A percentile compares a stretch with the other conserved stretches of the same genome.
Evolutionary conservation across 2,329 filamentous ascomycete genomes (phyloP).

Genomic region (Coniochaeta hoffmannii): DNA sequence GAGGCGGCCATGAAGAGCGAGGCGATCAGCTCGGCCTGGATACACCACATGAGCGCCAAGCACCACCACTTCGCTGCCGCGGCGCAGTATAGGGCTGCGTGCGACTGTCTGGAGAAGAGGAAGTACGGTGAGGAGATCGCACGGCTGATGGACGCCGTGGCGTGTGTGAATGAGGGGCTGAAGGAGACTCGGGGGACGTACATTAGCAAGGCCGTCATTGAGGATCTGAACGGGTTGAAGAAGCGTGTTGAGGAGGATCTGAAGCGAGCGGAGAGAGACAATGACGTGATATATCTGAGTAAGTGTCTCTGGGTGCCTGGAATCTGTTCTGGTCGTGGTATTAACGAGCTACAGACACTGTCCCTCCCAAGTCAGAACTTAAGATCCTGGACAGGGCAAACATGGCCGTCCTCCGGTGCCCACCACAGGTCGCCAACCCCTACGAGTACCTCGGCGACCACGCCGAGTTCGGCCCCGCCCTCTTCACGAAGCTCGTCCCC

Average conservation of each 20-base stretch:
- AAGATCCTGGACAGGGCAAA: slow-evolving; percentile 78
- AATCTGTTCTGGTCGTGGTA: neutral
- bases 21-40: slow-evolving; percentile 88
- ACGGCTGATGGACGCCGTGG: slow-evolving; percentile 71
- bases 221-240: slow-evolving; percentile 78
- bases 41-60: slow-evolving; percentile 95
- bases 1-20: slow-evolving; percentile 86
- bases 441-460: slow-evolving; percentile 73
- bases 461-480: slow-evolving; percentile 70
- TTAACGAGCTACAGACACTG: slow-evolving; percentile 48
- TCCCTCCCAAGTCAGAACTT: slow-evolving; percentile 83
- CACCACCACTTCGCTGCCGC: slow-evolving; percentile 96
- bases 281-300: slow-evolving; percentile 90
- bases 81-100: slow-evolving; percentile 84
- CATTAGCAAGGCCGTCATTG: slow-evolving; percentile 72
- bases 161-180: slow-evolving; percentile 77
- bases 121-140: slow-evolving; percentile 96
- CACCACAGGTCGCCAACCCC: slow-evolving; percentile 75
- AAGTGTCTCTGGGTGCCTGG: slow-evolving; percentile 19
- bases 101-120: slow-evolving; percentile 85
- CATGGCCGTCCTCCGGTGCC: slow-evolving; percentile 76
- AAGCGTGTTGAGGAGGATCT: slow-evolving; percentile 77
- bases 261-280: slow-evolving; percentile 90
- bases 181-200: slow-evolving; percentile 69
- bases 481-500: slow-evolving; percentile 88